phyloP scores from a whole-genome alignment of 495 filamentous ascomycete genomes.

The Aspergillus haitiensis region DNA sequence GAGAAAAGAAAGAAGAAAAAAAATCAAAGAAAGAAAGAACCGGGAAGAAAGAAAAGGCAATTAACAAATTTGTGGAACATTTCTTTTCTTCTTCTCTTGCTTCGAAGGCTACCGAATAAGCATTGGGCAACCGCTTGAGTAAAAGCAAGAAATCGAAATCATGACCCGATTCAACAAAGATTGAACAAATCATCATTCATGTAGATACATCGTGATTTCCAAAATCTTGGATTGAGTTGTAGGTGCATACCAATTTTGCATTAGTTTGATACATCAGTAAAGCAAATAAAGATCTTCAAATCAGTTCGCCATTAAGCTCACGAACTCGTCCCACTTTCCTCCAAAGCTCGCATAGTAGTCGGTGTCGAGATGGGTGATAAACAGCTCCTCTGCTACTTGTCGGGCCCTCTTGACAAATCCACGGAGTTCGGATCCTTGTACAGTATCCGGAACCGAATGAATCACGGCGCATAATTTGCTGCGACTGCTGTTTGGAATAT shows the following conservation, averaged over 20 bases:
- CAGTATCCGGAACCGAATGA: constrained; percentile 42
- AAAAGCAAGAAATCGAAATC: constrained; percentile 6
- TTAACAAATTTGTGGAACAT: neutral
- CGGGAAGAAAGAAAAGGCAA: constrained; percentile 3
- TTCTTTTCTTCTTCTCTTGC: neutral
- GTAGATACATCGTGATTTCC: neutral
- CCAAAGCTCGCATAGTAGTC: constrained; percentile 52
- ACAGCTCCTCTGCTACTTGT: constrained; percentile 41
- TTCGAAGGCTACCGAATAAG: constrained; percentile 8
- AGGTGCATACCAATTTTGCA: neutral
- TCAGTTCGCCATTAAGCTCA: constrained; percentile 39
- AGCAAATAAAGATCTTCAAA: neutral
- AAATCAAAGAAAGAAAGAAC: neutral
- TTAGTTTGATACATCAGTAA: neutral
- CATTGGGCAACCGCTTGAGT: constrained; percentile 3
- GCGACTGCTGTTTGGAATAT: constrained; percentile 37
- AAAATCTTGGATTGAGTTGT: constrained; percentile 1
- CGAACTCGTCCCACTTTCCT: constrained; percentile 43
- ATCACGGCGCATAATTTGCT: constrained; percentile 41
- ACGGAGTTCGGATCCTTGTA: constrained; percentile 34
- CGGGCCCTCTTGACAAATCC: constrained; percentile 40
- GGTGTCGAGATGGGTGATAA: constrained; percentile 44
- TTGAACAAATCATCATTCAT: constrained; percentile 3
- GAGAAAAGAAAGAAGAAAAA: neutral
- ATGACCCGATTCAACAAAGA: constrained; percentile 8